A percentile compares a stretch with the other conserved stretches of the same genome.
Evolutionary conservation across 2,329 filamentous ascomycete genomes (phyloP).

Genomic region (Tolypocladium tundrense): DNA sequence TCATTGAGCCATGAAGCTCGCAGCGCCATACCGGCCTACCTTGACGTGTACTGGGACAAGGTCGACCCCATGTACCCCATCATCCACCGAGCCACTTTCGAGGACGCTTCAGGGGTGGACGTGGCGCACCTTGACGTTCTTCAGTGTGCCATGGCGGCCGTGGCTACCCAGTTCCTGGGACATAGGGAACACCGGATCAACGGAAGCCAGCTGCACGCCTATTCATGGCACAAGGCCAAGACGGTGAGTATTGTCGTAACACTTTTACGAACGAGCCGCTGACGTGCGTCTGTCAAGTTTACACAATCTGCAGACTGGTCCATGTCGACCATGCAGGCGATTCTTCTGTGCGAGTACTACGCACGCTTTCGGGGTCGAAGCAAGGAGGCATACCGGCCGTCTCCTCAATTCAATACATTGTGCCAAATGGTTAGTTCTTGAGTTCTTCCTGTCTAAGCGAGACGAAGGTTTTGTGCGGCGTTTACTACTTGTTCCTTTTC

Average conservation of each 20-base stretch:
- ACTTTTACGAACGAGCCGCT: background rate
- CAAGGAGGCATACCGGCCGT: constrained; percentile 34
- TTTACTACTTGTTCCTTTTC: constrained; percentile 12
- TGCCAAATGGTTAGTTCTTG: constrained; percentile 42
- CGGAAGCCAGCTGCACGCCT: constrained; percentile 40
- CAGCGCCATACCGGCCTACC: constrained; percentile 36
- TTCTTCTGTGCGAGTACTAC: constrained; percentile 45
- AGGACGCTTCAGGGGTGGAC: constrained; percentile 18
- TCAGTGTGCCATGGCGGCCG: constrained; percentile 45
- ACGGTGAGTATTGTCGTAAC: constrained; percentile 28
- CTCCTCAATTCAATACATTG: constrained; percentile 37
- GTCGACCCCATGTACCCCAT: constrained; percentile 39
- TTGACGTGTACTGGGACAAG: constrained; percentile 43
- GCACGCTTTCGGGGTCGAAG: constrained; percentile 42
- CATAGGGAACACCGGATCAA: constrained; percentile 38
- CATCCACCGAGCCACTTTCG: constrained; percentile 36
- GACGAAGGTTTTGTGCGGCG: constrained; percentile 1
- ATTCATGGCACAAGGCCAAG: constrained; percentile 38
- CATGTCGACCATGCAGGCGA: constrained; percentile 40
- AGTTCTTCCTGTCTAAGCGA: constrained; percentile 1
- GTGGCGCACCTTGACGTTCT: constrained; percentile 32
- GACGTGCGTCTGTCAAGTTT: constrained; percentile 20
- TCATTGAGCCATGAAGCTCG: constrained; percentile 28
- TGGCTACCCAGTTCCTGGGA: constrained; percentile 40
- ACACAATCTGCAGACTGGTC: constrained; percentile 27